Evolutionary conservation across 2,329 filamentous ascomycete species (phyloP).

Genomic region (Botrytis elliptica): DNA sequence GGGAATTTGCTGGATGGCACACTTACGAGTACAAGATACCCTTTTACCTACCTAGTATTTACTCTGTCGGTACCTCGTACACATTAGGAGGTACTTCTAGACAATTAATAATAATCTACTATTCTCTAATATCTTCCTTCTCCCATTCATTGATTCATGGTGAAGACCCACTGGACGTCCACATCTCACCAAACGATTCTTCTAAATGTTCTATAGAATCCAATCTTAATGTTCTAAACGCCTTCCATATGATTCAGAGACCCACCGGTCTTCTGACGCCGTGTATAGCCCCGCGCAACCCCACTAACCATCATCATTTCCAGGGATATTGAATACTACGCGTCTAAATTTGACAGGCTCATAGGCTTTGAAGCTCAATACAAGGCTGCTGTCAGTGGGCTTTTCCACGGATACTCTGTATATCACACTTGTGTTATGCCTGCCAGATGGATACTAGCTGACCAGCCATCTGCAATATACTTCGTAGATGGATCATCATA

Average conservation of each 20-base stretch:
- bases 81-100: not conserved
- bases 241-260: constrained; percentile 7
- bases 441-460: not conserved
- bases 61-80: not conserved
- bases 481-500: not conserved
- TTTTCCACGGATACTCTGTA: not conserved
- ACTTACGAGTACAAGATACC: constrained; percentile 14
- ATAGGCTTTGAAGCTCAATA: not conserved
- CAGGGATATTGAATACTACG: constrained; percentile 11
- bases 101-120: constrained; percentile 10
- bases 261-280: constrained; percentile 8
- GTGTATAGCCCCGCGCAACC: constrained; percentile 17
- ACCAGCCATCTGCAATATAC: constrained; percentile 1
- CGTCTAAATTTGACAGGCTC: constrained; percentile 17
- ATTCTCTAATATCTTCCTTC: not conserved
- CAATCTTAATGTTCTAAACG: not conserved
- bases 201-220: not conserved
- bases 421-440: not conserved
- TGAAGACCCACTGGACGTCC: not conserved
- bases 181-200: not conserved
- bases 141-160: not conserved
- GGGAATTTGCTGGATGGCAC: constrained; percentile 1
- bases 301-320: constrained; percentile 10
- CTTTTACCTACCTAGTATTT: not conserved
- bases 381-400: not conserved